Conservation (phyloP, 768 basidiomycete species). For the Serendipita sp. region DNA sequence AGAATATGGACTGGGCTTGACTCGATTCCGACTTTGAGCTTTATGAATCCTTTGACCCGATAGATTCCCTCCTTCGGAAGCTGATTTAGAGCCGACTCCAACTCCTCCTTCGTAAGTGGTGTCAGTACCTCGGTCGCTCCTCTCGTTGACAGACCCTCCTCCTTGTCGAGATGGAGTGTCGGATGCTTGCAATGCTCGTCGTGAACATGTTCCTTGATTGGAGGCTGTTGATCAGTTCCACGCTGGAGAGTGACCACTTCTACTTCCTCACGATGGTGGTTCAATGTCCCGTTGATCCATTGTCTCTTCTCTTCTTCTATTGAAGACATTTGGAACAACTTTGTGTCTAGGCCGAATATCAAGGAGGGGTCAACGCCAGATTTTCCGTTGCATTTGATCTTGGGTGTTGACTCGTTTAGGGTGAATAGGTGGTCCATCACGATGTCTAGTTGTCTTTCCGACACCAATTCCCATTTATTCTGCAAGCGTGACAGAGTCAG, state of each 20-base stretch:
- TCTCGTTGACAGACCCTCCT: not conserved
- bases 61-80: constrained; percentile 59
- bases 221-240: constrained; percentile 20
- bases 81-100: constrained; percentile 32
- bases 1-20: constrained; percentile 32
- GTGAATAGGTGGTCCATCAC: constrained; percentile 80
- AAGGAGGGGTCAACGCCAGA: constrained; percentile 59
- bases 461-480: constrained; percentile 73
- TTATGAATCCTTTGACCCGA: constrained; percentile 78
- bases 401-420: constrained; percentile 80
- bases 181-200: not conserved
- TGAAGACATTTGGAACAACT: constrained; percentile 35
- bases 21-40: constrained; percentile 24
- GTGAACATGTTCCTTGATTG: constrained; percentile 1
- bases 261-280: constrained; percentile 55
- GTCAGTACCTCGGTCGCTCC: not conserved
- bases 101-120: constrained; percentile 8
- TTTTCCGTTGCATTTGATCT: constrained; percentile 50
- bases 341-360: constrained; percentile 84
- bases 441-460: constrained; percentile 62
- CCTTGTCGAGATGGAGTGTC: not conserved
- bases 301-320: constrained; percentile 2
- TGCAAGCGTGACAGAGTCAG: constrained; percentile 17
- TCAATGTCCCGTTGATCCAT: constrained; percentile 14
- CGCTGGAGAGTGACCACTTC: constrained; percentile 55